A percentile compares a stretch with the other conserved stretches of the same genome.
Conservation (phyloP, 495 filamentous ascomycete genomes). For the Annulohypoxylon maeteangense region DNA sequence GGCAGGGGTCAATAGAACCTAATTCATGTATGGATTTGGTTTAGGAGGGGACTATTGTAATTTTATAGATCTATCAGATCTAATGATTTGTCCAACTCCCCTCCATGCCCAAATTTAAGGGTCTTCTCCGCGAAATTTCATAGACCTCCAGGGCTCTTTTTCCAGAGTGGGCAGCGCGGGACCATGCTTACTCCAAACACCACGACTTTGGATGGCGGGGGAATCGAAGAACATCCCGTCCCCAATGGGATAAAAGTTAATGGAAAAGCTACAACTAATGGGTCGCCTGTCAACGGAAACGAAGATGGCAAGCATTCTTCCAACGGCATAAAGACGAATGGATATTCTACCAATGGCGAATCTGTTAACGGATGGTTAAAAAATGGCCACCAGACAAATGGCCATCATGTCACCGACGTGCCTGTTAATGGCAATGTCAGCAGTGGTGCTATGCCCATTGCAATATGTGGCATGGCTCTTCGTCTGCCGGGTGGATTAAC, state of each 20-base stretch:
- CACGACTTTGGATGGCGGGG: background rate
- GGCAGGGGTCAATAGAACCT: too few relatives aligned
- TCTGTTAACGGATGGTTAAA: constrained; percentile 5
- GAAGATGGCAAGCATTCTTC: background rate
- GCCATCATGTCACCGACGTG: background rate
- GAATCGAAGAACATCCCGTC: background rate
- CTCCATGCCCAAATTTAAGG: background rate
- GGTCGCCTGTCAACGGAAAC: constrained; percentile 12
- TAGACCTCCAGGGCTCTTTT: too few relatives aligned
- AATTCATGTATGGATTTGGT: too few relatives aligned
- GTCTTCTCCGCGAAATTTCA: background rate
- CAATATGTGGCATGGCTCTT: constrained; percentile 49
- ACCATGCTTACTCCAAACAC: constrained; percentile 10
- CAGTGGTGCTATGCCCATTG: constrained; percentile 34
- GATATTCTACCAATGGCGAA: background rate
- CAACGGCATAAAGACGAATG: constrained; percentile 5
- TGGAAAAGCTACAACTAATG: background rate
- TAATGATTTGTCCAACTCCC: background rate
- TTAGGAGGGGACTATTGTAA: too few relatives aligned
- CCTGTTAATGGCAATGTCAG: background rate
- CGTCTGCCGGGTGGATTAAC: constrained; percentile 52
- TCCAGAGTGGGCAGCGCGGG: background rate
- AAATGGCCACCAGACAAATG: constrained; percentile 15
- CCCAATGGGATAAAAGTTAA: constrained; percentile 5
- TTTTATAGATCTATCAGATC: constrained; percentile 5